phyloP scores from a whole-genome alignment of 2,329 filamentous ascomycete species.

The Diaporthe amygdali region DNA sequence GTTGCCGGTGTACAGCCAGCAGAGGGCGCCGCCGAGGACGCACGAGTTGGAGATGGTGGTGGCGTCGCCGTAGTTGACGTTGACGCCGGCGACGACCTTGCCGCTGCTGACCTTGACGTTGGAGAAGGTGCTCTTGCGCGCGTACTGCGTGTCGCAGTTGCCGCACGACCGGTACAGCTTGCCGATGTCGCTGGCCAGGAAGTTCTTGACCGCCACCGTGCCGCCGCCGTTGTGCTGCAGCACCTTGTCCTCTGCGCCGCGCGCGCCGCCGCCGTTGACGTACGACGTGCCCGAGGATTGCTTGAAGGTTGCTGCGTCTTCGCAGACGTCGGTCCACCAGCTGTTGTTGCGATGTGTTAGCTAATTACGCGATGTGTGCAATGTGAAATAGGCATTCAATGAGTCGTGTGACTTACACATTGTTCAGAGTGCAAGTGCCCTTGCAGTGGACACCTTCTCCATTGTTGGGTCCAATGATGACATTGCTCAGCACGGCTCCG shows the following conservation, averaged over 20 bases:
- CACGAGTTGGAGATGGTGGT: slow-evolving; percentile 31
- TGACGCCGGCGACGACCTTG: slow-evolving; percentile 48
- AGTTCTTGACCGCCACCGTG: slow-evolving; percentile 41
- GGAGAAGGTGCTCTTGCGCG: slow-evolving; percentile 48
- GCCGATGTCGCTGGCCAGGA: slow-evolving; percentile 47
- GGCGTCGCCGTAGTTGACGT: slow-evolving; percentile 51
- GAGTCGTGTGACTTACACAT: slow-evolving; percentile 7
- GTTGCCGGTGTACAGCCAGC: slow-evolving; percentile 29
- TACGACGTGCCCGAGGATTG: slow-evolving; percentile 39
- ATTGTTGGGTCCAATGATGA: slow-evolving; percentile 54
- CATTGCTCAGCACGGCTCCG: slow-evolving; percentile 54
- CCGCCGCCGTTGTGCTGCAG: slow-evolving; percentile 44
- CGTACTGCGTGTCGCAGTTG: slow-evolving; percentile 47
- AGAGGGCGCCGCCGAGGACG: slow-evolving; percentile 11
- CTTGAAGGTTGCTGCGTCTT: slow-evolving; percentile 42
- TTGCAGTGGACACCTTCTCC: slow-evolving; percentile 55
- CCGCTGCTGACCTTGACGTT: slow-evolving; percentile 48
- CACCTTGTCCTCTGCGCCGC: slow-evolving; percentile 41
- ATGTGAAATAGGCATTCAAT: background rate
- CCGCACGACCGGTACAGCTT: slow-evolving; percentile 54
- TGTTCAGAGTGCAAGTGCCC: slow-evolving; percentile 49
- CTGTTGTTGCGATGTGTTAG: slow-evolving; percentile 32
- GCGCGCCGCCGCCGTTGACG: slow-evolving; percentile 44
- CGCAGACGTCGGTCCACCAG: slow-evolving; percentile 40
- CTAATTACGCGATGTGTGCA: slow-evolving; percentile 27